Conservation (phyloP, 2,329 filamentous ascomycete species). For the Aspergillus pseudotamarii region DNA sequence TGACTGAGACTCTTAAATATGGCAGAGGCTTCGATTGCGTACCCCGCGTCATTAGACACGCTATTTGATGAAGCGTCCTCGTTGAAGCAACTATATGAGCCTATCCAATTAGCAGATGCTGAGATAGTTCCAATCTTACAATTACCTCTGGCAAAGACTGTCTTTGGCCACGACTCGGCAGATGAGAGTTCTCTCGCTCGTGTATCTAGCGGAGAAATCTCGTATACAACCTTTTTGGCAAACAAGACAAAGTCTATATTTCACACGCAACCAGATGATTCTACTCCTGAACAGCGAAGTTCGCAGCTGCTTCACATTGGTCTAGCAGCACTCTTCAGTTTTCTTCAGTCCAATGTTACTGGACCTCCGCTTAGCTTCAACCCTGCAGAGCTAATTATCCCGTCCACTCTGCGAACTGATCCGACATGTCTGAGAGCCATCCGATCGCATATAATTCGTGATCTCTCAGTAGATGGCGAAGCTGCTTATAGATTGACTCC, state of each 20-base stretch:
- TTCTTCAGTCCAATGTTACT: conserved; percentile 85
- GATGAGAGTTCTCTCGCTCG: conserved; percentile 31
- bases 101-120: conserved; percentile 36
- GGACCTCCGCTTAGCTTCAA: conserved; percentile 74
- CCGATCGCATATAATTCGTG: conserved; percentile 64
- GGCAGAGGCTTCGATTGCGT: conserved; percentile 24
- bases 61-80: conserved; percentile 34
- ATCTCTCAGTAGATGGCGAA: conserved; percentile 79
- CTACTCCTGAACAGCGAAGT: conserved; percentile 31
- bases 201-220: conserved; percentile 36
- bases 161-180: conserved; percentile 41
- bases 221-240: conserved; percentile 42
- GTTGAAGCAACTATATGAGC: conserved; percentile 37
- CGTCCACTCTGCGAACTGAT: conserved; percentile 38
- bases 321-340: conserved; percentile 72
- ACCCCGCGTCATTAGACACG: conserved; percentile 36
- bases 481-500: conserved; percentile 84
- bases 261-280: conserved; percentile 22
- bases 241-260: conserved; percentile 33
- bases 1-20: conserved; percentile 18
- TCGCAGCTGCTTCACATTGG: conserved; percentile 59
- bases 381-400: conserved; percentile 54
- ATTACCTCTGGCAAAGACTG: conserved; percentile 39
- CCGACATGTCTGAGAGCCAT: conserved; percentile 49
- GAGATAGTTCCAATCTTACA: conserved; percentile 37